Evolutionary conservation across 257 asterid species (phyloP).

Genomic region (Solanum pinnatisectum): DNA sequence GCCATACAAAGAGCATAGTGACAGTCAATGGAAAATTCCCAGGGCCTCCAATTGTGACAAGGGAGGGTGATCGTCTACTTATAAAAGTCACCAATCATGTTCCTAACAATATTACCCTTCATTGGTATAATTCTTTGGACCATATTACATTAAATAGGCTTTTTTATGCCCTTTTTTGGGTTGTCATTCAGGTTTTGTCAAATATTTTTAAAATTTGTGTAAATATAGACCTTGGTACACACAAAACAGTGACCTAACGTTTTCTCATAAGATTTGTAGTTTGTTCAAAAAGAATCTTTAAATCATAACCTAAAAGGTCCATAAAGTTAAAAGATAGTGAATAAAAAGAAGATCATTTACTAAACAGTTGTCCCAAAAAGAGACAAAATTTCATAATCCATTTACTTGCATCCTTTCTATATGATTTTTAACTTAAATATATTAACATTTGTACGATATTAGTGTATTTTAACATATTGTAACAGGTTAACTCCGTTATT

Average conservation of each 20-base stretch:
- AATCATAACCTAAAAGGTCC: not conserved
- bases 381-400: not conserved
- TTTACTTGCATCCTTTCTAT: not conserved
- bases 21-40: conserved; percentile 65
- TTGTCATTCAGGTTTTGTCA: not conserved
- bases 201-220: not conserved
- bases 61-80: conserved; percentile 59
- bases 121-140: conserved; percentile 27
- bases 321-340: not conserved
- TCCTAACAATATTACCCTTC: conserved; percentile 45
- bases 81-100: conserved; percentile 46
- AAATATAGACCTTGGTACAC: not conserved
- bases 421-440: not conserved
- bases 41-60: conserved; percentile 46
- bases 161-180: not conserved
- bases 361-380: not conserved
- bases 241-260: not conserved
- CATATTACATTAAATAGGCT: not conserved
- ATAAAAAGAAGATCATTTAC: not conserved
- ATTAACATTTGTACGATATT: not conserved
- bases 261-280: not conserved
- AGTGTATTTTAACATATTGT: not conserved
- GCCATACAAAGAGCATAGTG: conserved; percentile 50
- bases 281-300: not conserved
- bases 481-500: not conserved